phyloP scores from a whole-genome alignment of 2,329 filamentous ascomycete species.

The Penicillium nordicum region DNA sequence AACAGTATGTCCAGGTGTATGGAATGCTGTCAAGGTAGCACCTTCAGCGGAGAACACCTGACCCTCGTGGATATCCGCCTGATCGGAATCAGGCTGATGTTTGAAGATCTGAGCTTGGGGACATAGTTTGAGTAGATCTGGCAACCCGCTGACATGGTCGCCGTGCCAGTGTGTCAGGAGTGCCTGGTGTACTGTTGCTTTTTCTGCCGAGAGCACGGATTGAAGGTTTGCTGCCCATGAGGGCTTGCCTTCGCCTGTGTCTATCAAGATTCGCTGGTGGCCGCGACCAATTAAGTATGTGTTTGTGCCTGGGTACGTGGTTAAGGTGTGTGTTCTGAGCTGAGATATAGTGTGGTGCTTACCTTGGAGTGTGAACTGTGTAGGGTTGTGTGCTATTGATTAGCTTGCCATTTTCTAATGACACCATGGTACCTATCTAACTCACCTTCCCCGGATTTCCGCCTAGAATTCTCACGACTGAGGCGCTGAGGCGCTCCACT shows the following conservation, averaged over 20 bases:
- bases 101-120: conserved; percentile 66
- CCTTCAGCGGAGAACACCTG: conserved; percentile 53
- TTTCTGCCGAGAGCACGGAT: conserved; percentile 62
- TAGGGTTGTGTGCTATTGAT: not conserved
- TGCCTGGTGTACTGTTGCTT: conserved; percentile 63
- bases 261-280: conserved; percentile 70
- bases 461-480: conserved; percentile 78
- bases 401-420: not conserved
- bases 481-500: conserved; percentile 72
- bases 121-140: conserved; percentile 63
- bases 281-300: conserved; percentile 89
- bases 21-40: conserved; percentile 61
- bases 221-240: conserved; percentile 69
- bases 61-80: conserved; percentile 55
- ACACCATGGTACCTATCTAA: not conserved
- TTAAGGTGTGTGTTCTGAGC: not conserved
- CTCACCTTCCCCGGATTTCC: conserved; percentile 82
- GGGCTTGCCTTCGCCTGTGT: conserved; percentile 79
- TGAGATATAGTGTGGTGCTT: not conserved
- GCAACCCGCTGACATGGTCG: conserved; percentile 77
- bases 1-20: conserved; percentile 71
- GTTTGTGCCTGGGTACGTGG: conserved; percentile 64
- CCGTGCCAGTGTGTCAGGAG: conserved; percentile 90
- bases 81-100: conserved; percentile 52
- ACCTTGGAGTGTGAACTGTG: conserved; percentile 59